phyloP scores from a whole-genome alignment of 2,329 filamentous ascomycete genomes.

The Penicillium corylophilum region DNA sequence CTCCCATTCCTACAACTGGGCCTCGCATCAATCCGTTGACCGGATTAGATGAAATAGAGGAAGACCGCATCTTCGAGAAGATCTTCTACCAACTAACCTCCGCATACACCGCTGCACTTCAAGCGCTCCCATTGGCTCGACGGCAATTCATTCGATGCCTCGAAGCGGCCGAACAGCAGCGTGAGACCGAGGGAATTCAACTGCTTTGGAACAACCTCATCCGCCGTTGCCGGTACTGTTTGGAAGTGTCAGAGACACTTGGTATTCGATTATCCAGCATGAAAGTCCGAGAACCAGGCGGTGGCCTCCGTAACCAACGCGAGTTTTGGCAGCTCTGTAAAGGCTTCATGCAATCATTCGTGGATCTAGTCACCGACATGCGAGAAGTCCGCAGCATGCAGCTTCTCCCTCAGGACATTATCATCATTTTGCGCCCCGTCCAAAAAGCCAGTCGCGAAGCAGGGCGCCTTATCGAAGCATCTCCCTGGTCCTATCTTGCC shows the following conservation, averaged over 20 bases:
- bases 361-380: conserved; percentile 49
- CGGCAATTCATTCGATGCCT: conserved; percentile 65
- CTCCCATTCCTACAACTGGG: conserved; percentile 46
- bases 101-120: conserved; percentile 71
- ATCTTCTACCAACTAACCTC: conserved; percentile 75
- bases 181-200: conserved; percentile 59
- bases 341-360: conserved; percentile 50
- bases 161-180: conserved; percentile 61
- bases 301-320: conserved; percentile 59
- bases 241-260: conserved; percentile 71
- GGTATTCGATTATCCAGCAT: conserved; percentile 72
- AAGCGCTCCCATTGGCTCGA: conserved; percentile 68
- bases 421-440: conserved; percentile 72
- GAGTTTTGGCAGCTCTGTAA: conserved; percentile 72
- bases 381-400: conserved; percentile 48
- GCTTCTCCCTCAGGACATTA: conserved; percentile 63
- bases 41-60: conserved; percentile 67
- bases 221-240: conserved; percentile 66
- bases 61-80: conserved; percentile 77
- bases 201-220: conserved; percentile 70
- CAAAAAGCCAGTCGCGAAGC: conserved; percentile 82
- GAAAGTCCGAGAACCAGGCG: conserved; percentile 79
- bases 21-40: conserved; percentile 54
- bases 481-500: conserved; percentile 61
- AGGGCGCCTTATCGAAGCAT: conserved; percentile 66